Conservation (phyloP, 2,329 filamentous ascomycete genomes). For the Coniochaeta ligniaria region DNA sequence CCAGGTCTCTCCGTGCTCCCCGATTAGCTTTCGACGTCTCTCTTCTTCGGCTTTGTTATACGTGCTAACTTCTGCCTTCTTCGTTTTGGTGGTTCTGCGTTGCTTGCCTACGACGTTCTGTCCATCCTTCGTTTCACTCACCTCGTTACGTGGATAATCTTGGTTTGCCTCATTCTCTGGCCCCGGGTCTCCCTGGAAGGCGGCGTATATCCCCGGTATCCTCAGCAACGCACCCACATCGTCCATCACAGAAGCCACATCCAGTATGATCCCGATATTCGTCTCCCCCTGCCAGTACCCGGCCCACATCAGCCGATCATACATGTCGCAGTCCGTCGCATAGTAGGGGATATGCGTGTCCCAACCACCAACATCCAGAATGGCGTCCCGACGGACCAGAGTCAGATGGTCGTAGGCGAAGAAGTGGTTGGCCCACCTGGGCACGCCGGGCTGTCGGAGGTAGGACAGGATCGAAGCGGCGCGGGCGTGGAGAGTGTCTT, state of each 20-base stretch:
- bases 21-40: slow-evolving; percentile 18
- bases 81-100: slow-evolving; percentile 10
- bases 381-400: slow-evolving; percentile 45
- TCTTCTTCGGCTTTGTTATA: slow-evolving; percentile 13
- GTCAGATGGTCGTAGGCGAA: slow-evolving; percentile 55
- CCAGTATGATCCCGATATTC: slow-evolving; percentile 31
- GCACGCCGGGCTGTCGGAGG: slow-evolving; percentile 18
- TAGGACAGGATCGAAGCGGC: slow-evolving; percentile 16
- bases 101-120: slow-evolving; percentile 5
- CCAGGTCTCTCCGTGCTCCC: slow-evolving; percentile 26
- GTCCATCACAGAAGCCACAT: slow-evolving; percentile 32
- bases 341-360: slow-evolving; percentile 53
- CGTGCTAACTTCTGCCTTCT: slow-evolving; percentile 16
- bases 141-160: neutral
- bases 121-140: neutral
- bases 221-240: slow-evolving; percentile 34
- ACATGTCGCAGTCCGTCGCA: slow-evolving; percentile 49
- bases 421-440: slow-evolving; percentile 44
- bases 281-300: slow-evolving; percentile 30
- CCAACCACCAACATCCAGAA: slow-evolving; percentile 45
- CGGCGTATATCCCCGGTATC: slow-evolving; percentile 25
- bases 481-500: slow-evolving; percentile 30
- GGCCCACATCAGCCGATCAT: slow-evolving; percentile 34
- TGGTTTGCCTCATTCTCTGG: slow-evolving; percentile 9
- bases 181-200: slow-evolving; percentile 24